phyloP scores from a whole-genome alignment of 83 land plant genomes.

The Larix sibirica region DNA sequence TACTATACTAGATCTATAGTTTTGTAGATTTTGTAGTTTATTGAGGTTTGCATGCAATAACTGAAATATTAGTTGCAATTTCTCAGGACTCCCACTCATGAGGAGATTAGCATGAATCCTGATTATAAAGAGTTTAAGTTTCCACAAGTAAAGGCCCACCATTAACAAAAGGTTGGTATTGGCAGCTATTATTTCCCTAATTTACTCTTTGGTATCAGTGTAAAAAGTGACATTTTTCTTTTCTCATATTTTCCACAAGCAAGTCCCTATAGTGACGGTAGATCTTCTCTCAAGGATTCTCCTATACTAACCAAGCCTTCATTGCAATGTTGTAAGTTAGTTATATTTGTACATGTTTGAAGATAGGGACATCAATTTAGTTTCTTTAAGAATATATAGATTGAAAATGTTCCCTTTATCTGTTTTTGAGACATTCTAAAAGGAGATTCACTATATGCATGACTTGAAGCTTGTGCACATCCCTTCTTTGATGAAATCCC shows the following conservation, averaged over 20 bases:
- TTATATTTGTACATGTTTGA: background rate
- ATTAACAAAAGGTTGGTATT: constrained; percentile 56
- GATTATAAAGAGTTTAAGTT: constrained; percentile 62
- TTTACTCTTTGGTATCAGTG: background rate
- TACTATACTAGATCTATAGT: background rate
- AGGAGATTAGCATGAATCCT: constrained; percentile 73
- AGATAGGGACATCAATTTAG: background rate
- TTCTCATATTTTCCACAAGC: constrained; percentile 46
- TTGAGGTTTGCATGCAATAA: constrained; percentile 1
- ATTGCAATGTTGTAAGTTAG: constrained; percentile 58
- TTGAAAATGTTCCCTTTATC: background rate
- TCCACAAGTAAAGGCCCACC: constrained; percentile 73
- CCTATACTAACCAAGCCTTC: constrained; percentile 57
- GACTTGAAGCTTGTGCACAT: constrained; percentile 54
- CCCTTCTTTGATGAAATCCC: constrained; percentile 48
- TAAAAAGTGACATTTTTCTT: background rate
- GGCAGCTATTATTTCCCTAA: background rate
- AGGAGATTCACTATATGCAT: constrained; percentile 5
- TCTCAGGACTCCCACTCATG: constrained; percentile 62
- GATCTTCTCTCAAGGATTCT: constrained; percentile 66
- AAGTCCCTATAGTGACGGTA: constrained; percentile 60
- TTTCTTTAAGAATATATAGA: background rate
- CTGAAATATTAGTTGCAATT: constrained; percentile 23
- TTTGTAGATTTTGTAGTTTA: background rate
- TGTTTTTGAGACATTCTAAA: background rate